Conservation (phyloP, 176 grass and related monocot genomes). For the barley (Hordeum vulgare) region MorexV3_pseudomolecules_assembly NC_058524.1:340609028-340609527, state of each 20-base stretch:
- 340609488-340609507: conserved; percentile 31
- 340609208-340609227: neutral
- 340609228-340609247: neutral
- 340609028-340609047: too few relatives aligned
- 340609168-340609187: neutral
- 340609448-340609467: conserved; percentile 34
- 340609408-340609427: conserved; percentile 8
- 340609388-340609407: conserved; percentile 10
- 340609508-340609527: neutral
- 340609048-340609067: too few relatives aligned
- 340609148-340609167: neutral
- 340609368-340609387: neutral
- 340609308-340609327: neutral
- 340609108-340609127: neutral
- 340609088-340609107: neutral
- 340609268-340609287: neutral
- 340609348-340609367: neutral
- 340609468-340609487: conserved; percentile 31
- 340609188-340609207: neutral
- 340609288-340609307: neutral
- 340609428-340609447: conserved; percentile 29
- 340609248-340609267: neutral
- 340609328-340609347: neutral
- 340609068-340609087: neutral
- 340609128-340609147: neutral